A percentile compares a stretch with the other conserved stretches of the same genome.
Conservation (phyloP, 805 yeast genomes). For the Huiozyma sinensis region DNA sequence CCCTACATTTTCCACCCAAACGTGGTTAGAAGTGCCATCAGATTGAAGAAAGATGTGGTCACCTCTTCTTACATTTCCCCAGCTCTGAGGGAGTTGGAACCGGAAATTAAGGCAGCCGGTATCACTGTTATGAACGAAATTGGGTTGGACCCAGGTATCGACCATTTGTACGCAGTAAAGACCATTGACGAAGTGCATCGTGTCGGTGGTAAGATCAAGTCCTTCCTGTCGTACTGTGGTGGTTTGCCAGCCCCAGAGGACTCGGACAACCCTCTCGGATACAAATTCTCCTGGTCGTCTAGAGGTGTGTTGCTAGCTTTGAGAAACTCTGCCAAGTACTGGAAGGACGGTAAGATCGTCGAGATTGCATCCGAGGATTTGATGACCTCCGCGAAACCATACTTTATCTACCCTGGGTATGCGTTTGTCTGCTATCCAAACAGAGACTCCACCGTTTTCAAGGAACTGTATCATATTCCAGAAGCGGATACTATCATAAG, state of each 20-base stretch:
- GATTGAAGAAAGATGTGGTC: slow-evolving; percentile 76
- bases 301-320: slow-evolving; percentile 95
- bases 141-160: slow-evolving; percentile 98
- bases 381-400: slow-evolving; percentile 92
- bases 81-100: slow-evolving; percentile 77
- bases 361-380: slow-evolving; percentile 78
- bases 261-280: slow-evolving; percentile 96
- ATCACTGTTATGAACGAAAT: slow-evolving; percentile 97
- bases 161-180: slow-evolving; percentile 96
- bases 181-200: slow-evolving; percentile 94
- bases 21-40: slow-evolving; percentile 90
- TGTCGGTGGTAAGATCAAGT: slow-evolving; percentile 82
- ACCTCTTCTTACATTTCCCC: slow-evolving; percentile 97
- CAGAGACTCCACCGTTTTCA: slow-evolving; percentile 93
- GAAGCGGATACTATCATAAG: slow-evolving; percentile 95
- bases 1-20: slow-evolving; percentile 91
- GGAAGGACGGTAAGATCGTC: slow-evolving; percentile 74
- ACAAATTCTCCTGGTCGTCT: slow-evolving; percentile 98
- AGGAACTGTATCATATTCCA: slow-evolving; percentile 85
- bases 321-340: slow-evolving; percentile 86
- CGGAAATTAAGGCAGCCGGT: slow-evolving; percentile 85
- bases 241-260: slow-evolving; percentile 97
- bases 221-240: slow-evolving; percentile 95
- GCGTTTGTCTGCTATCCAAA: slow-evolving; percentile 94
- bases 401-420: slow-evolving; percentile 90